Evolutionary conservation across 768 basidiomycete genomes (phyloP), one percentile per base, ranked within the genome.

Genomic region (Tephrocybe sp.): DNA sequence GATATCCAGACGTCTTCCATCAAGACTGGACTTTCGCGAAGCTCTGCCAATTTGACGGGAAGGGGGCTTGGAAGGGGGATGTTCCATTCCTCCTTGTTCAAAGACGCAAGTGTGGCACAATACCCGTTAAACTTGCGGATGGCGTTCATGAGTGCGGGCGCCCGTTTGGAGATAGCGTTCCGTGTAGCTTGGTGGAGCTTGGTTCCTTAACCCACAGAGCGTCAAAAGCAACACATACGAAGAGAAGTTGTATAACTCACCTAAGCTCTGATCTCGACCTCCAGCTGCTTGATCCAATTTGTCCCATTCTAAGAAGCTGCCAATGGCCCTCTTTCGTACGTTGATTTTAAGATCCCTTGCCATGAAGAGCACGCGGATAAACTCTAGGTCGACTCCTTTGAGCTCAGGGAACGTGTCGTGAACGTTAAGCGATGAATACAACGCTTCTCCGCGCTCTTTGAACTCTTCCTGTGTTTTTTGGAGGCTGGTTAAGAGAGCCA

Each of bases 1-100:
- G 46, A 55, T 3, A 71, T 68, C 69, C 69, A 73, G 0, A 72
- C 59, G 42, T 73, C 71, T 27, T 72, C 62, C 63, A 73, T 64
- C 0, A 77, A 56, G 0, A 22, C 42, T 0, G 64, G 36, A 23
- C 55, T 36, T 6, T 64, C 58, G 4, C 57, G 58, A 5, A 70
- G 60, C 1, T 49, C 40, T 2, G 48, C 41, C 0, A 77, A 49
- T 18, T 68, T 57, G 0, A 61, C 67, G 0, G 67, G 67, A 0
- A 75, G 64, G 0, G 60, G 63, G 1, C 45, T 11, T 0, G 71
- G 74, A 7, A 73, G 42, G 0, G 66, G 70, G 11, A 75, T 64
- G 0, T 42, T 27, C 44, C 64, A 69, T 3, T 45, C 25, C 0
- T 59, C 54, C 6, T 60, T 24, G 18, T 57, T 42, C 4, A 69